phyloP scores from a whole-genome alignment of 2,329 filamentous ascomycete species.

The Trichoderma polysporum region DNA sequence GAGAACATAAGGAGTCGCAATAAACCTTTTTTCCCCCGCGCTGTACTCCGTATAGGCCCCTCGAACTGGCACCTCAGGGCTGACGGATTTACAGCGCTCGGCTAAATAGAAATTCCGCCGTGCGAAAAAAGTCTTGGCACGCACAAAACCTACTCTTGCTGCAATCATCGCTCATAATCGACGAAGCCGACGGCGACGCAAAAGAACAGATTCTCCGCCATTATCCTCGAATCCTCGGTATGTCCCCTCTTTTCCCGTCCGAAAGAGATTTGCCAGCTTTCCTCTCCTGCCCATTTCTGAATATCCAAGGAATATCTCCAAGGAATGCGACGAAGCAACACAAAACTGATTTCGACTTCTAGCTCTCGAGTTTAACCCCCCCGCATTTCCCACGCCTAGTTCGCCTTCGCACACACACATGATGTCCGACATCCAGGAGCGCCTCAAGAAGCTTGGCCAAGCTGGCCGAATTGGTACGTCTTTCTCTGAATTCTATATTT shows the following conservation, averaged over 20 bases:
- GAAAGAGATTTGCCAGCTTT: neutral
- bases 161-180: constrained; percentile 34
- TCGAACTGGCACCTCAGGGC: no score
- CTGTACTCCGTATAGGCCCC: no score
- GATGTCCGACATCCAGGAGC: constrained; percentile 59
- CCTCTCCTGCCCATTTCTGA: neutral
- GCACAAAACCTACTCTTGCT: constrained; percentile 45
- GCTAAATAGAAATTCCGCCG: constrained; percentile 22
- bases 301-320: neutral
- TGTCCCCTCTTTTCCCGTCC: neutral
- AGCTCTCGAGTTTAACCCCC: constrained; percentile 17
- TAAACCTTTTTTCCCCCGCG: no score
- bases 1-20: no score
- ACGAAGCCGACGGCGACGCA: constrained; percentile 36
- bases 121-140: constrained; percentile 46
- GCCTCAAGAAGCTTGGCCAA: constrained; percentile 58
- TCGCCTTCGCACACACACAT: constrained; percentile 33
- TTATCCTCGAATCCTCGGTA: constrained; percentile 32
- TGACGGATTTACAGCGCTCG: constrained; percentile 5
- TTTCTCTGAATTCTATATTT: neutral
- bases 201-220: constrained; percentile 29
- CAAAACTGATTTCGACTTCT: constrained; percentile 16
- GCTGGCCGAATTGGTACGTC: constrained; percentile 66
- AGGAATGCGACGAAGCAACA: neutral
- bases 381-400: constrained; percentile 26